phyloP scores from a whole-genome alignment of 805 yeast species.

The Saccharomycopsis fermentans region DNA sequence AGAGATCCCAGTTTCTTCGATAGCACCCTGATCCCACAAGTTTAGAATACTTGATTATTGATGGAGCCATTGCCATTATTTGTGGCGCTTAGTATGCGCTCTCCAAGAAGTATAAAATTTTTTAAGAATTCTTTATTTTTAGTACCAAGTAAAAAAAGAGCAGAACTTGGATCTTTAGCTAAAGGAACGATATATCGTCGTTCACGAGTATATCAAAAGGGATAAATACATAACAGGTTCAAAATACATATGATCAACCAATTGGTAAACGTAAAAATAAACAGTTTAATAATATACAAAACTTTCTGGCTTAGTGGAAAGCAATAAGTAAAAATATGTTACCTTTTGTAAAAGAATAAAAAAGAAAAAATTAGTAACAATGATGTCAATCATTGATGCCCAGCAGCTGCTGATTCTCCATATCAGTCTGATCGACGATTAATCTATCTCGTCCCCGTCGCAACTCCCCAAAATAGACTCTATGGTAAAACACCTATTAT shows the following conservation, averaged over 20 bases:
- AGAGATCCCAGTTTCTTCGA: not conserved
- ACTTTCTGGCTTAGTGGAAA: no score
- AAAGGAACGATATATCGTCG: not conserved
- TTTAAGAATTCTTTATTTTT: not conserved
- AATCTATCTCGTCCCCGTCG: not conserved
- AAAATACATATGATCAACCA: not conserved
- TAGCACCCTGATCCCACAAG: not conserved
- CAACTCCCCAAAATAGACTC: not conserved
- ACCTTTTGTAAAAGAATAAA: no score
- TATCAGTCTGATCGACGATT: not conserved
- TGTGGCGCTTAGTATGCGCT: not conserved
- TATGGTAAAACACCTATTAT: not conserved
- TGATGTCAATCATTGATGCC: not conserved
- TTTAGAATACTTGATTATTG: not conserved
- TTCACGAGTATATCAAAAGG: not conserved
- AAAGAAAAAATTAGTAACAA: no score
- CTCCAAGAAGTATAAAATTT: not conserved
- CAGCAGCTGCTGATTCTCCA: not conserved
- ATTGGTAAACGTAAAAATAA: no score
- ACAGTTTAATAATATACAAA: not conserved
- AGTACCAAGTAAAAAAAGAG: not conserved
- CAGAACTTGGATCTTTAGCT: not conserved
- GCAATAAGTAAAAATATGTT: no score
- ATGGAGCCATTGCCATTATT: no score
- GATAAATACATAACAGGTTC: no score